Evolutionary conservation across 1,284 basidiomycete genomes (phyloP), one percentile per base, ranked within the genome.

Genomic region (Gymnopus androsaceus): DNA sequence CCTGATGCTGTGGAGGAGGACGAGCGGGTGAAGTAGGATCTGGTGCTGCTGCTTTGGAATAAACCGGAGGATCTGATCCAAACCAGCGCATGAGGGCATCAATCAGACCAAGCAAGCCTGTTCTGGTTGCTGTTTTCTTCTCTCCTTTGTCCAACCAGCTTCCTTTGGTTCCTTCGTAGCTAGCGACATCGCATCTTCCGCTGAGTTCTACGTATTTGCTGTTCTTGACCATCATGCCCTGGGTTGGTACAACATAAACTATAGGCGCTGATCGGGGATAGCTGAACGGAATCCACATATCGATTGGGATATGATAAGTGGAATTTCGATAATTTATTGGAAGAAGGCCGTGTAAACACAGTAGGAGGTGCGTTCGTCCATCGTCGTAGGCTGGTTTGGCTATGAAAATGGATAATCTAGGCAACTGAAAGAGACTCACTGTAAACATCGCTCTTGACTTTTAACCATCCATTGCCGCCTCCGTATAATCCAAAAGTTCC

Each of bases 191-290:
- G 64, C 84, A 92, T 61, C 80, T 78, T 8, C 97, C 97, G 66
- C 91, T 93, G 46, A 89, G 84, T 64, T 98, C 94, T 60, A 98
- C 80, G 63, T 84, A 79, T 47, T 78, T 81, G 12, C 89, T 84
- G 25, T 90, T 81, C 60, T 88, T 85, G 61, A 99, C 84, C 56
- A 95, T 86, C 90, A 99, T 95, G 64, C 92, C 88, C 49, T 77
- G 81, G 1, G 94, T 98, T n/a, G 97, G 96, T 11, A 93, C 88
- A 59, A 99, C 95, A 73, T 94, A 98, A n/a, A 83, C 81, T 64
- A 99, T 83, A 7, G 97, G 97, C 1, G 94, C 85, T 30, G 79
- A 76, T 41, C 80, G 78, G 2, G 94, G 94, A 67, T 93, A 96
- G 41, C 92, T 88, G 58, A 82, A 81, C 4, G 92, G 81, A 41